Conservation (phyloP, 768 basidiomycete genomes). For the Thelephora ganbajun region DNA sequence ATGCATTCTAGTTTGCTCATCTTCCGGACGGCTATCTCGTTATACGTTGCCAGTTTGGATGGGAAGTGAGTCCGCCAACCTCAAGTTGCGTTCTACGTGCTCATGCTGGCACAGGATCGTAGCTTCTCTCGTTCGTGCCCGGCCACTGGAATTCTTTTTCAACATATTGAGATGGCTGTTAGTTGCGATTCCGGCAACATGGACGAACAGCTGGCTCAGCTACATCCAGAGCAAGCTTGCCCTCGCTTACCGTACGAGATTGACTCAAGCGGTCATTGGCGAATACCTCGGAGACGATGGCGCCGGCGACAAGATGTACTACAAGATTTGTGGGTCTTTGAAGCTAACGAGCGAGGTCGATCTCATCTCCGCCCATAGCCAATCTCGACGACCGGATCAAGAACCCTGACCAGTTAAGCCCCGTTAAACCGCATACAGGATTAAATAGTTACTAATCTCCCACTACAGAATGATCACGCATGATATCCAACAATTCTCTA, state of each 20-base stretch:
- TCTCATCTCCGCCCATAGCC: constrained; percentile 27
- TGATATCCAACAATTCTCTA: constrained; percentile 88
- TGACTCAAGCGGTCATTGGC: constrained; percentile 72
- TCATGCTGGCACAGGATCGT: constrained; percentile 53
- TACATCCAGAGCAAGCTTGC: constrained; percentile 90
- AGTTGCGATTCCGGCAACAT: constrained; percentile 86
- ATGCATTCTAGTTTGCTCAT: constrained; percentile 86
- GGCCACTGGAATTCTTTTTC: constrained; percentile 60
- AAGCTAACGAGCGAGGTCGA: not conserved
- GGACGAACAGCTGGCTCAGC: constrained; percentile 86
- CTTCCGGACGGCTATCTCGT: constrained; percentile 78
- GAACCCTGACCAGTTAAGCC: constrained; percentile 78
- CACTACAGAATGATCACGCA: constrained; percentile 76
- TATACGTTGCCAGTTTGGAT: constrained; percentile 90
- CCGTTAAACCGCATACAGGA: not conserved
- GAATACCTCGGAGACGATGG: constrained; percentile 70
- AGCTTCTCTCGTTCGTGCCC: constrained; percentile 83
- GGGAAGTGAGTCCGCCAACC: constrained; percentile 42
- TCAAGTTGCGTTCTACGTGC: not conserved
- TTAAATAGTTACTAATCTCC: constrained; percentile 5
- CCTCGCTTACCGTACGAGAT: constrained; percentile 74
- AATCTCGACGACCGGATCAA: constrained; percentile 93
- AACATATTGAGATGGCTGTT: constrained; percentile 86
- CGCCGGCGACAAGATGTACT: constrained; percentile 76
- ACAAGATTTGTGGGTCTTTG: constrained; percentile 62